Percentiles rank a stretch among this genome's conserved stretches.
Conservation (phyloP, 148 eudicot genomes). For the Agrostemma githago region DNA sequence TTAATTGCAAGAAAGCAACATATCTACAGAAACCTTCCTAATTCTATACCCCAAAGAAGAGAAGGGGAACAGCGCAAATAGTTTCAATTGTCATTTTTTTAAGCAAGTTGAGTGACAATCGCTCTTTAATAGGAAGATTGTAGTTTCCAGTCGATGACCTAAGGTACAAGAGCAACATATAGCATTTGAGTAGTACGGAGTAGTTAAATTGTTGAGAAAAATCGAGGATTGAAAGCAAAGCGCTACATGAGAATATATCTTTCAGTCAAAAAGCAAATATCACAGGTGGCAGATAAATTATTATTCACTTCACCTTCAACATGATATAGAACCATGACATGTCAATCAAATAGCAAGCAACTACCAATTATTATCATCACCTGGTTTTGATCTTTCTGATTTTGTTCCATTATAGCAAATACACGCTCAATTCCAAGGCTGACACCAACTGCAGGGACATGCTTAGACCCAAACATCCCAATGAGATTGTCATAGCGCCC, state of each 20-base stretch:
- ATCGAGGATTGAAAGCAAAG: conserved; percentile 2
- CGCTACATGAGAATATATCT: not conserved
- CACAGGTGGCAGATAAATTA: not conserved
- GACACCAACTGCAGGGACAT: conserved; percentile 90
- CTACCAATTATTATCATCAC: conserved; percentile 27
- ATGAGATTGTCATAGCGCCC: conserved; percentile 96
- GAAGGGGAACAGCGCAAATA: not conserved
- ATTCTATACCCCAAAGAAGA: not conserved
- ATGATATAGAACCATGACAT: not conserved
- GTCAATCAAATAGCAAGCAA: not conserved
- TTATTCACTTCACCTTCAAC: not conserved
- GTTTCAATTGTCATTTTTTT: no score
- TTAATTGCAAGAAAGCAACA: not conserved
- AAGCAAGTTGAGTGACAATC: no score
- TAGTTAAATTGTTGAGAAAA: not conserved
- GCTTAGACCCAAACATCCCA: conserved; percentile 89
- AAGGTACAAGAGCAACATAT: not conserved
- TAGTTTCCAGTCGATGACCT: conserved; percentile 1
- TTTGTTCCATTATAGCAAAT: conserved; percentile 91
- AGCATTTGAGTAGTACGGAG: not conserved
- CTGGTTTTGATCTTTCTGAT: conserved; percentile 73
- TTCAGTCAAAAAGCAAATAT: not conserved
- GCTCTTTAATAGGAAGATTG: not conserved
- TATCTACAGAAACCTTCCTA: not conserved
- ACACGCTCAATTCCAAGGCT: conserved; percentile 97